Conservation (phyloP, 495 filamentous ascomycete species). For the Aspergillus panamensis region DNA sequence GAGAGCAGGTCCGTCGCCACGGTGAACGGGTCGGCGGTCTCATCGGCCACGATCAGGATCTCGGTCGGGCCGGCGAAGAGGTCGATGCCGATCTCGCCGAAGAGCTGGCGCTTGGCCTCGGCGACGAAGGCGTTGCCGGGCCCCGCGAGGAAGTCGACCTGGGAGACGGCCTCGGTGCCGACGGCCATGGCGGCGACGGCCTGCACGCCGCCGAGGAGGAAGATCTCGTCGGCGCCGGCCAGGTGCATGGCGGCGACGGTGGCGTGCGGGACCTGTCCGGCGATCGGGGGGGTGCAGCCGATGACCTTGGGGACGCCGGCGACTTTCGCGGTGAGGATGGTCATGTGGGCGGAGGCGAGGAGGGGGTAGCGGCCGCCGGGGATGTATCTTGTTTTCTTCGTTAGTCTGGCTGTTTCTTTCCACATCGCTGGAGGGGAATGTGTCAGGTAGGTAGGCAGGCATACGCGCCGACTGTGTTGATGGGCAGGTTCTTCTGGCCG, state of each 20-base stretch:
- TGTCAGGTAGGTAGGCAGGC: slow-evolving; percentile 7
- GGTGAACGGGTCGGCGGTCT: slow-evolving; percentile 48
- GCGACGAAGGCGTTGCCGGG: slow-evolving; percentile 55
- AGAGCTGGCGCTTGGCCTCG: slow-evolving; percentile 52
- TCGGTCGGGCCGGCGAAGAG: slow-evolving; percentile 53
- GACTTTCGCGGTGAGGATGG: slow-evolving; percentile 53
- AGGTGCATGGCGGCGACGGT: slow-evolving; percentile 52
- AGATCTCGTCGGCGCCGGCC: slow-evolving; percentile 54
- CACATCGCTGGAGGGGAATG: no score
- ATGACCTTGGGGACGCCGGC: slow-evolving; percentile 50
- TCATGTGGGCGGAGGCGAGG: slow-evolving; percentile 57
- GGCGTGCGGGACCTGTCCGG: slow-evolving; percentile 45
- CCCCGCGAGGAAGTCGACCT: slow-evolving; percentile 52
- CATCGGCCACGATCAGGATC: slow-evolving; percentile 51
- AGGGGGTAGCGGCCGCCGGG: slow-evolving; percentile 53
- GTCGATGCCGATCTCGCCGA: slow-evolving; percentile 54
- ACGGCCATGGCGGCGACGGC: slow-evolving; percentile 74
- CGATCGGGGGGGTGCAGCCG: slow-evolving; percentile 51
- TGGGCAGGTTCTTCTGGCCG: slow-evolving; percentile 48
- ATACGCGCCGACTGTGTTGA: slow-evolving; percentile 34
- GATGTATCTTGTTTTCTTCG: slow-evolving; percentile 40
- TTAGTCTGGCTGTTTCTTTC: neutral
- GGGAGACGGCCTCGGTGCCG: slow-evolving; percentile 63
- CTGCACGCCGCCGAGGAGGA: slow-evolving; percentile 52
- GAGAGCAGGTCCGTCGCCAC: slow-evolving; percentile 50